Base-by-base conservation (phyloP, 2,329 filamentous ascomycete genomes). In the Grosmannia serpens region DNA sequence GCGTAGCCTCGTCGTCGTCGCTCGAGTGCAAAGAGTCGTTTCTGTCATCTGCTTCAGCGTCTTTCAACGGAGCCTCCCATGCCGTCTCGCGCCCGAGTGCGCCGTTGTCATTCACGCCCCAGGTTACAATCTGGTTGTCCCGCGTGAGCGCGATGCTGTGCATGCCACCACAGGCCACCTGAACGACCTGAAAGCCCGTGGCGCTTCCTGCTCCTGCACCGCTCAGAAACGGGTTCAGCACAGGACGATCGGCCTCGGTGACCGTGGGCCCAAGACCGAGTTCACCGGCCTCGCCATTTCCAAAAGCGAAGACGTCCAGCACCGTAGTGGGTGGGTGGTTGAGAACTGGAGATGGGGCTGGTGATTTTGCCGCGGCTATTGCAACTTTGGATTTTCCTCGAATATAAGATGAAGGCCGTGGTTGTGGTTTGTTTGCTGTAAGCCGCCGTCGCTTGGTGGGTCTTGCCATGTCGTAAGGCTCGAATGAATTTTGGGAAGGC, bases 21-120 rank as follows among this genome's bases (percentile, higher is more conserved):
- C 24, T 75, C 74, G 29, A 65, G 65, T 20, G 65, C 61, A 29
- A 49, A 4, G 22, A 26, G 24, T 50, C 57, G 35, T 22, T 29
- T 17, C 22, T 26, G 38, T 41, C 47, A 20, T 31, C 55, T 20
- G 38, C 55, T 15, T 8, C 22, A 17, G 58, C 58, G 29, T 57
- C 49, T 26, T 26, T 35, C 17, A 57, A 4, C 24, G 20, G 31
- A 7, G 38, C 81, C 5, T 81, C 77, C 72, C 79, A 80, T 4
- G 73, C 70, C 2, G 83, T 85, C 62, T 83, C 77, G 64, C 85
- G 75, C 35, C 84, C 85, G 53, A 88, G 75, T 15, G 85, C 83
- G 59, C 82, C 82, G 63, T 85, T 79, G 67, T 88, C 85, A 67
- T 87, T 87, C 59, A 87, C 84, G 60, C 85, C 85, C 85, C 85